Conservation (phyloP, 805 yeast genomes). For the Cyberlindnera veronae region DNA sequence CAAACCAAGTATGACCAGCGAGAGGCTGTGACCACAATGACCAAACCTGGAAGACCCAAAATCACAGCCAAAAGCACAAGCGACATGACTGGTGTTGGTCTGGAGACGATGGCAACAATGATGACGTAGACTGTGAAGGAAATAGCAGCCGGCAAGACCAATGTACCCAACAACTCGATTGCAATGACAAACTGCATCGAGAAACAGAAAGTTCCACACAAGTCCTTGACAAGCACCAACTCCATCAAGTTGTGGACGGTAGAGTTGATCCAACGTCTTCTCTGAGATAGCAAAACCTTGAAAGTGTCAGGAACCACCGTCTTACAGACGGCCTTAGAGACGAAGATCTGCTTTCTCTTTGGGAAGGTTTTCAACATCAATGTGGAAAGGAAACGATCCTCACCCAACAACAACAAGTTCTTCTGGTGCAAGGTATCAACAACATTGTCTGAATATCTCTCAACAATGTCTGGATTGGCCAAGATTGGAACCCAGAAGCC, state of each 20-base stretch:
- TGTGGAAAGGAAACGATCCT: conserved; percentile 82
- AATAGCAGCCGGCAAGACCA: conserved; percentile 87
- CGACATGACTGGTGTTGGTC: conserved; percentile 76
- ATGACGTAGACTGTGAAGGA: conserved; percentile 79
- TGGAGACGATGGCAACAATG: conserved; percentile 61
- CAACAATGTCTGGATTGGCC: conserved; percentile 91
- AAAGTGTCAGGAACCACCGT: conserved; percentile 86
- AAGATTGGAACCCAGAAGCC: conserved; percentile 92
- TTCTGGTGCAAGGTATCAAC: conserved; percentile 81
- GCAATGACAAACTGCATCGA: conserved; percentile 91
- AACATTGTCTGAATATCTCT: conserved; percentile 83
- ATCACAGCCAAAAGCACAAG: conserved; percentile 72
- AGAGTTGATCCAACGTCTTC: conserved; percentile 96
- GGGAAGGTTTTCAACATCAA: conserved; percentile 89
- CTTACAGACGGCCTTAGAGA: conserved; percentile 89
- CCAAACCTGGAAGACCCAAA: conserved; percentile 80
- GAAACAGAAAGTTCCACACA: conserved; percentile 92
- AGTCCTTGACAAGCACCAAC: conserved; percentile 74
- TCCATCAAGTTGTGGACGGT: conserved; percentile 92
- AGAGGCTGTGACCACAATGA: conserved; percentile 79
- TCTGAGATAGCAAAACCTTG: conserved; percentile 77
- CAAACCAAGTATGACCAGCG: conserved; percentile 69
- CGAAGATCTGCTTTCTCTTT: conserved; percentile 78
- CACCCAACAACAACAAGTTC: conserved; percentile 82
- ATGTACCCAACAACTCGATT: conserved; percentile 81